Evolutionary conservation across 140 eudicot species (phyloP), one percentile per base, ranked within the genome.

Genomic region (Senecio squalidus): DNA sequence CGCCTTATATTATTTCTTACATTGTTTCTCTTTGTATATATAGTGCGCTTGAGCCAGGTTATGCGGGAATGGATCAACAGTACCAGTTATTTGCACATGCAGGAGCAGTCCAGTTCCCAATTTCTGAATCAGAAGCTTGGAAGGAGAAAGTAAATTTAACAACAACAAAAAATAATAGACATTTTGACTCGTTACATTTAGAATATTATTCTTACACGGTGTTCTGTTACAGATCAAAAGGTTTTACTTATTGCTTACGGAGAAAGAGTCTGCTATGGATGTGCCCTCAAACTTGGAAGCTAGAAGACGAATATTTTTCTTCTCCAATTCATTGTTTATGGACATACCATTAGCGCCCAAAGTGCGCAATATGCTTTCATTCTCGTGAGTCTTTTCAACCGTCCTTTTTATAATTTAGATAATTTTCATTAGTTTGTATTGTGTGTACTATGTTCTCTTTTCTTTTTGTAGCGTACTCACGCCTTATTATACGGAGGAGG

Each of bases 291-390:
- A 89, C 74, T 67, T 85, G 39, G 97, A 89, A 74, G 97, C 97
- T 49, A 77, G 97, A 73, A 81, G 95, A 64, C 89, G 97, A n/a
- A 80, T 89, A 18, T 89, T 95, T 28, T 89, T 85, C 67, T 89
- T 89, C 76, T 85, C 97, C 55, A 89, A 89, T 77, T 89, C 97
- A 15, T 80, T 89, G 76, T 90, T 90, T 57, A 90, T 90, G 97
- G 95, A 90, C 67, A 90, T 91, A 96, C 98, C 98, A 27, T 21
- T 68, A 1, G 94, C 98, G 11, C 98, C 98, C 47, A 91, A 91
- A 91, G 98, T 91, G 50, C 98, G 96, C 73, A 77, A 86, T 65
- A 91, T 91, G 98, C 85, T 91, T 50, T 86, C 98, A 2, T 91
- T 91, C 75, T 91, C 96, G 98, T 91, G 75, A 86, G 98, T 78